Evolutionary conservation across 176 grass and related monocot species (phyloP), one percentile per base, ranked within the genome.

Genomic region (Oryza brachyantha): DNA sequence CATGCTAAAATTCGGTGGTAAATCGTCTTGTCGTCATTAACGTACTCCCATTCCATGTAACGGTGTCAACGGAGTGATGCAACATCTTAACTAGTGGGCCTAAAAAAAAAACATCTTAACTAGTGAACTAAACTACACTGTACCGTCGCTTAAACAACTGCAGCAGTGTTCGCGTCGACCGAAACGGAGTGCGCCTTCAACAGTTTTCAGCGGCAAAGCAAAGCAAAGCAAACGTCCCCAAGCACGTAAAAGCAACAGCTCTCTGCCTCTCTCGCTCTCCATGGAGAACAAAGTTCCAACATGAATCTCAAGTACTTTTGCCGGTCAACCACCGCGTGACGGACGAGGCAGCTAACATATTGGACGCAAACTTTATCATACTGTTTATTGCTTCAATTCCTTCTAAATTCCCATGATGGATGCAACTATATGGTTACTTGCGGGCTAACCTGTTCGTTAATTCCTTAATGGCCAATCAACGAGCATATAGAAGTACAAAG

Each of bases 161-260:
- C 22, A 24, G 7, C 52, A 57, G n/a, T n/a, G n/a, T 41, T 32
- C 13, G 10, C 4, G 41, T 74, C 8, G 52, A 22, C 52, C 29
- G 5, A 82, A 52, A 64, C 39, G 31, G 81, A 75, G 45, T 7
- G 71, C 42, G 34, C 11, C 24, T 39, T 26, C 73, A 74, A 45
- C 68, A 66, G 73, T 8, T 54, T 66, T 16, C 68, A 26, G 36
- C 84, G 50, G 76, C 76, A 21, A 80, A 80, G 74, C 8, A 41
- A 85, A 85, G 76, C 76, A 21, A 80, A 80, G 68, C 31, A 85
- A 79, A 58, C 84, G 9, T 46, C 76, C 10, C 46, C 66, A 74
- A 54, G 43, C 7, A 34, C 57, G 17, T 54, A 66, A 72, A 73
- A 39, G 29, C 55, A 40, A 38, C 52, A 57, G 48, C 19, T 52